Conservation (phyloP, 164 flowering plant species). For the Stephania japonica region DNA sequence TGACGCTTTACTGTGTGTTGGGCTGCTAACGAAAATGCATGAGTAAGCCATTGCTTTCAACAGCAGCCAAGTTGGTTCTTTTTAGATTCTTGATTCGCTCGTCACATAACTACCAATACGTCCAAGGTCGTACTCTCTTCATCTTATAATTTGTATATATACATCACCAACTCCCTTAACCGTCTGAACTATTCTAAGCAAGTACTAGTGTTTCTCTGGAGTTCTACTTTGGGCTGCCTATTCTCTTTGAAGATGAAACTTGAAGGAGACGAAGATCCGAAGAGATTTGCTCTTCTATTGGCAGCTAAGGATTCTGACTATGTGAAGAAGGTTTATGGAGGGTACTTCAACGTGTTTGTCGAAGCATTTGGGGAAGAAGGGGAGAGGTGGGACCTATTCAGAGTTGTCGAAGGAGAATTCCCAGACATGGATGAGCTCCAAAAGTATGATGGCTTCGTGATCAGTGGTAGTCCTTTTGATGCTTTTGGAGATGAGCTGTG, state of each 20-base stretch:
- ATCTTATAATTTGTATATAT: background rate
- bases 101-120: no score
- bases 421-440: conserved; percentile 50
- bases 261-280: conserved; percentile 16
- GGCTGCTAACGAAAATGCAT: no score
- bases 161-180: background rate
- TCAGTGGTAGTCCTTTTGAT: conserved; percentile 74
- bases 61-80: no score
- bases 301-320: conserved; percentile 72
- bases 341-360: conserved; percentile 73
- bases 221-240: background rate
- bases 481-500: conserved; percentile 68
- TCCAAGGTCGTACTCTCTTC: background rate
- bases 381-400: conserved; percentile 66
- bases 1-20: no score
- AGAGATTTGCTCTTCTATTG: conserved; percentile 53
- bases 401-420: conserved; percentile 71
- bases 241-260: background rate
- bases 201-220: background rate
- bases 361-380: conserved; percentile 60
- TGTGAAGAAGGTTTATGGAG: conserved; percentile 68
- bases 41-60: no score
- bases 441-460: conserved; percentile 60
- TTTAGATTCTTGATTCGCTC: background rate
- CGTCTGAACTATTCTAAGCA: background rate